A percentile compares a stretch with the other conserved stretches of the same genome.
Conservation (phyloP, 2,329 filamentous ascomycete genomes). For the Fusarium udum region DNA sequence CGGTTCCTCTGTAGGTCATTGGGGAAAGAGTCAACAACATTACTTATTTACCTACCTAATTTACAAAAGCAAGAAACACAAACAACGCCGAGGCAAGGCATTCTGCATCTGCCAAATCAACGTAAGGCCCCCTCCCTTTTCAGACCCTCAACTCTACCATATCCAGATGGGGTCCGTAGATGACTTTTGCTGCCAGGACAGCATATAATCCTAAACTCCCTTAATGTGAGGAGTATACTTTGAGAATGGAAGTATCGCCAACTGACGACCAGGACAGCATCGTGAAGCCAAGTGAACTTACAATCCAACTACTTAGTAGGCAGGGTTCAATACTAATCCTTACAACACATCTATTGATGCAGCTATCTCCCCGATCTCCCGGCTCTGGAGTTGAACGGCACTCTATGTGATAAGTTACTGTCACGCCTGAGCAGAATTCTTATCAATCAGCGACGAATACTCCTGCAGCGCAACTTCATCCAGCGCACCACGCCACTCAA, state of each 20-base stretch:
- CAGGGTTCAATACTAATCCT: too few species aligned
- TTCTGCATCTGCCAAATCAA: not conserved
- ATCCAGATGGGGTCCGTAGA: rapidly evolving
- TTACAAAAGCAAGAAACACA: not conserved
- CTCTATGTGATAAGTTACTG: too few species aligned
- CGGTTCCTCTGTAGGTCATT: not conserved
- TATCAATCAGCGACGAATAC: not conserved
- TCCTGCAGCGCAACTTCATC: not conserved
- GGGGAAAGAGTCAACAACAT: not conserved
- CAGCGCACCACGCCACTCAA: not conserved
- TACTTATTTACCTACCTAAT: rapidly evolving
- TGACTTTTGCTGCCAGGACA: not conserved
- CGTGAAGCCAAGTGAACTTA: too few species aligned
- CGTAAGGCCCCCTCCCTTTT: too few species aligned
- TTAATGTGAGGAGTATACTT: too few species aligned
- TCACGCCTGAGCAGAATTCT: not conserved
- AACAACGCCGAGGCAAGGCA: not conserved
- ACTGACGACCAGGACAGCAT: slow-evolving; percentile 19
- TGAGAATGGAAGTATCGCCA: slow-evolving; percentile 27
- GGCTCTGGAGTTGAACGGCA: too few species aligned
- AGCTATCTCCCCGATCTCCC: not conserved
- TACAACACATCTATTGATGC: not conserved
- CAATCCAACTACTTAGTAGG: too few species aligned
- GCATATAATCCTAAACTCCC: too few species aligned
- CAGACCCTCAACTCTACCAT: too few species aligned